Percentiles rank a stretch among this genome's conserved stretches.
Conservation (phyloP, 2,329 filamentous ascomycete species). For the Macrophomina pseudophaseolina region DNA sequence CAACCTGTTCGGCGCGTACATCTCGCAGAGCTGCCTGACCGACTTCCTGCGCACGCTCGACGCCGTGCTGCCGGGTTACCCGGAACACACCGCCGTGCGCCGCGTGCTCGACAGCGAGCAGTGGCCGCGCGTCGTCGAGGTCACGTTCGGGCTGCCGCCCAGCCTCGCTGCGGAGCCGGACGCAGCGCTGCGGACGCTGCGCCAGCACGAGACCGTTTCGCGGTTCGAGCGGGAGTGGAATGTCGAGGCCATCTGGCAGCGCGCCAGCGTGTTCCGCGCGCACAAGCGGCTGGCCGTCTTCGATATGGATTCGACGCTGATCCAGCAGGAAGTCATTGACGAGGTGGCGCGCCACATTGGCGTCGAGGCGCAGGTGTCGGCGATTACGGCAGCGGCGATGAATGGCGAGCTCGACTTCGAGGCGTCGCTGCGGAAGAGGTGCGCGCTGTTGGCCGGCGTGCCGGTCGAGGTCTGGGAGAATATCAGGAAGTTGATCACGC, state of each 20-base stretch:
- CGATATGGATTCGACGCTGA: constrained; percentile 98
- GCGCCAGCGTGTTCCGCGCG: constrained; percentile 73
- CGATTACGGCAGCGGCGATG: constrained; percentile 94
- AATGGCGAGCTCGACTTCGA: constrained; percentile 94
- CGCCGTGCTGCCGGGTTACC: constrained; percentile 54
- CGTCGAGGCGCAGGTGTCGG: constrained; percentile 72
- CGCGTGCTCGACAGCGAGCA: constrained; percentile 63
- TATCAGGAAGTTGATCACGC: constrained; percentile 74
- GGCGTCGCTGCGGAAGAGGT: constrained; percentile 78
- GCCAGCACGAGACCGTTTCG: constrained; percentile 80
- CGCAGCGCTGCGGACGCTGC: constrained; percentile 67
- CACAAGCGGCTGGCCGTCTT: constrained; percentile 91
- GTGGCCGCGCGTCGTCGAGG: constrained; percentile 68
- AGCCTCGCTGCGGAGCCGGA: constrained; percentile 45
- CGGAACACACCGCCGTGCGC: constrained; percentile 54
- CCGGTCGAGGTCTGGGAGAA: constrained; percentile 78
- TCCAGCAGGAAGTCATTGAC: constrained; percentile 97
- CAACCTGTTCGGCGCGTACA: constrained; percentile 59
- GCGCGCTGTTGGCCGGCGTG: constrained; percentile 80
- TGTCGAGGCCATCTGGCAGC: constrained; percentile 79
- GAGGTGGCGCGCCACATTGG: constrained; percentile 86
- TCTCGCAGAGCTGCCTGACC: constrained; percentile 61
- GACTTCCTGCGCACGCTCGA: constrained; percentile 61
- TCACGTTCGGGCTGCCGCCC: constrained; percentile 63
- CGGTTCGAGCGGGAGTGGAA: constrained; percentile 88